Conservation (phyloP, 768 basidiomycete genomes). For the Mycena kentingensis region DNA sequence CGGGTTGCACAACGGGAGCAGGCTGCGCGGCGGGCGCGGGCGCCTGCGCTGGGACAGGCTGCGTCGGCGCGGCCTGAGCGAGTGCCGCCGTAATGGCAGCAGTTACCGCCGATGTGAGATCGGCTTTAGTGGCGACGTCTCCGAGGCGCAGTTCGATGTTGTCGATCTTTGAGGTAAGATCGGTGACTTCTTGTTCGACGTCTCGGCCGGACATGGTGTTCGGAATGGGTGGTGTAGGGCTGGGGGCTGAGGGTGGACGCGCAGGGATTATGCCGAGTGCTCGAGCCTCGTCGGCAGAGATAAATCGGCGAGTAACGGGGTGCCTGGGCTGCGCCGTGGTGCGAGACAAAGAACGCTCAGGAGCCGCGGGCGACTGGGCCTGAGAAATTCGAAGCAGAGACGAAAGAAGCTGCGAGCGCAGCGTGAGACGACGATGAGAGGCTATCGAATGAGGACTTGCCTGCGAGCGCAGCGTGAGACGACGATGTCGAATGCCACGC, state of each 20-base stretch:
- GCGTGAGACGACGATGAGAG: slow-evolving; percentile 10
- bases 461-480: slow-evolving; percentile 16
- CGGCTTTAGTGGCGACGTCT: neutral
- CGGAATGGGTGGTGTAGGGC: no score
- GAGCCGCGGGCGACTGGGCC: neutral
- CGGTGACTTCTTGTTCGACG: no score
- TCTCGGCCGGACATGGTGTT: no score
- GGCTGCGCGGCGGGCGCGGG: neutral
- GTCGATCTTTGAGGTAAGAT: no score
- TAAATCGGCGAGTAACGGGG: no score
- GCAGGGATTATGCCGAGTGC: no score
- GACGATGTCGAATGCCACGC: slow-evolving; percentile 3
- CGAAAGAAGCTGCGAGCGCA: slow-evolving; percentile 7
- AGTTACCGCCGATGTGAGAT: neutral
- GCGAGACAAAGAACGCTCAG: neutral
- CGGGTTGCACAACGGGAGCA: neutral
- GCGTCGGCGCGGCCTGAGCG: neutral
- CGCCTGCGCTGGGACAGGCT: neutral
- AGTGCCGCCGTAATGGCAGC: neutral
- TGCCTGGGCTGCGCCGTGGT: neutral
- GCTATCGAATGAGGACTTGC: no score
- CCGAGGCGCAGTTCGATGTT: no score
- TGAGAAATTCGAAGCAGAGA: neutral
- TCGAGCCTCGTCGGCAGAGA: no score
- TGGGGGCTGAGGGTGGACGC: no score